Conservation (phyloP, 306 rosid species). For the Vicia sativa region DNA sequence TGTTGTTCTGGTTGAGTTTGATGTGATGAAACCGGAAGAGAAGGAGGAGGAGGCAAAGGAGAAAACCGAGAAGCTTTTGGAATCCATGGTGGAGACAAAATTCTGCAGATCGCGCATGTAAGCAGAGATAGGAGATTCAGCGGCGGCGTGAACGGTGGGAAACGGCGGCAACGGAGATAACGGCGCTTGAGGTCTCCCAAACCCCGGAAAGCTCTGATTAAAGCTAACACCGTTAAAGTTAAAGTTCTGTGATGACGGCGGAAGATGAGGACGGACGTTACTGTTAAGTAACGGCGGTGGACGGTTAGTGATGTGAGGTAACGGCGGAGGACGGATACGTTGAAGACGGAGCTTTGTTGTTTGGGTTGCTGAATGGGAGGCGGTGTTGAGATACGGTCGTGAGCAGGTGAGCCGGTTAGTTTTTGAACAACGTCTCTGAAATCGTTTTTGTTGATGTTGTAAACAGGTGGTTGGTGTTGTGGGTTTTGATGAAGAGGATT, state of each 20-base stretch:
- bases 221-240: slow-evolving; percentile 33
- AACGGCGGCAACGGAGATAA: slow-evolving; percentile 89
- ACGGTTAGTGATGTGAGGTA: slow-evolving; percentile 67
- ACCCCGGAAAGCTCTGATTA: slow-evolving; percentile 41
- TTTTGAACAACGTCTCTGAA: slow-evolving; percentile 95
- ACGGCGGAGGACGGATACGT: slow-evolving; percentile 94
- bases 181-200: slow-evolving; percentile 64
- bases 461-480: slow-evolving; percentile 94
- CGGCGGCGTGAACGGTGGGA: slow-evolving; percentile 83
- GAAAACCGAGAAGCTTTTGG: slow-evolving; percentile 74
- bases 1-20: slow-evolving; percentile 28
- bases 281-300: slow-evolving; percentile 56
- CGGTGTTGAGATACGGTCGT: slow-evolving; percentile 73
- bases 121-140: slow-evolving; percentile 92
- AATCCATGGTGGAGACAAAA: slow-evolving; percentile 47
- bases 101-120: slow-evolving; percentile 78
- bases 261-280: slow-evolving; percentile 28
- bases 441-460: slow-evolving; percentile 94
- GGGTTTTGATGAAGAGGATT: slow-evolving; percentile 38
- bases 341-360: slow-evolving; percentile 89
- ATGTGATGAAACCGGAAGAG: neutral
- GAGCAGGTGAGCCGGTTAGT: slow-evolving; percentile 95
- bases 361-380: slow-evolving; percentile 84
- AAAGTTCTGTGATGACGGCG: slow-evolving; percentile 34
- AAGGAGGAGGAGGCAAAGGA: slow-evolving; percentile 51